Evolutionary conservation across 768 basidiomycete genomes (phyloP).

Genomic region (Russula ochroleuca): DNA sequence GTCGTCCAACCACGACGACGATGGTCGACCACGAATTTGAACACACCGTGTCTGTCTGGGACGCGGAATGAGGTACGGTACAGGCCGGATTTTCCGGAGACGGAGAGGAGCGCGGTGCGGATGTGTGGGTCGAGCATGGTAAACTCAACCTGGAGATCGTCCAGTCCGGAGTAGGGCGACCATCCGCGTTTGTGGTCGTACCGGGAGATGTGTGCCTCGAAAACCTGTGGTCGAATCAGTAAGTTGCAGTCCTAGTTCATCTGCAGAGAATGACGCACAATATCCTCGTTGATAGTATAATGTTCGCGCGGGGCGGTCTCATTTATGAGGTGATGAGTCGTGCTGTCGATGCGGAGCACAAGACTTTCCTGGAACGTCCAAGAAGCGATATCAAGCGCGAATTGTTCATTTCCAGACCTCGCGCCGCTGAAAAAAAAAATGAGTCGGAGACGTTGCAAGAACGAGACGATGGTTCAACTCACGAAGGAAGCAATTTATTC

Average conservation of each 20-base stretch:
- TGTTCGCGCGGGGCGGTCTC: constrained; percentile 56
- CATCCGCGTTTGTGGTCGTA: constrained; percentile 58
- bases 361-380: constrained; percentile 91
- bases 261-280: constrained; percentile 48
- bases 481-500: constrained; percentile 57
- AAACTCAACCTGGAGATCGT: constrained; percentile 90
- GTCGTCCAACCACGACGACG: constrained; percentile 76
- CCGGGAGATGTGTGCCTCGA: constrained; percentile 65
- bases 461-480: constrained; percentile 33
- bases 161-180: constrained; percentile 65
- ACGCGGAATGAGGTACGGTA: constrained; percentile 84
- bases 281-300: constrained; percentile 83
- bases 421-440: constrained; percentile 42
- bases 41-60: constrained; percentile 96
- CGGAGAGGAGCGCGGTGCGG: constrained; percentile 67
- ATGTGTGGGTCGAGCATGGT: constrained; percentile 99
- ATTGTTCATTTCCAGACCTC: constrained; percentile 69
- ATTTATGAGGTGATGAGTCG: constrained; percentile 68
- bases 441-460: neutral
- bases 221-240: constrained; percentile 48
- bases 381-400: constrained; percentile 67
- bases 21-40: constrained; percentile 92
- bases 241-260: neutral
- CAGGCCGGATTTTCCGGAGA: constrained; percentile 52
- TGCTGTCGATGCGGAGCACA: constrained; percentile 72